phyloP scores from a whole-genome alignment of 306 rosid species.

The Trifolium dubium region DNA sequence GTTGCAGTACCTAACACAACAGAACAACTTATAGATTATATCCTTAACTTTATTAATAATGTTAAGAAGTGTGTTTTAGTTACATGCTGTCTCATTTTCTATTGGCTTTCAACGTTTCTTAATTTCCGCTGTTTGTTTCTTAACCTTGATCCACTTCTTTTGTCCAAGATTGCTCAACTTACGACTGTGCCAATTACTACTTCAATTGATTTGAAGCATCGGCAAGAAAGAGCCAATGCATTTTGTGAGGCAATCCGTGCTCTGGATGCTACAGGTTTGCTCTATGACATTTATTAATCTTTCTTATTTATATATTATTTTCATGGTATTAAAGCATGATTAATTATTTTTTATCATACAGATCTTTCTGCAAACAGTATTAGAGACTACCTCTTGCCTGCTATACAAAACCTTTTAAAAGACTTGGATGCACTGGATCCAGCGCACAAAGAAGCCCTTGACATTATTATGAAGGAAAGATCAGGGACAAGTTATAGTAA shows the following conservation, averaged over 20 bases:
- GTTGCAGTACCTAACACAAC: conserved; percentile 91
- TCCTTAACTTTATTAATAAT: conserved; percentile 54
- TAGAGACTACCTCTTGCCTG: conserved; percentile 71
- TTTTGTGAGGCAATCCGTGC: conserved; percentile 96
- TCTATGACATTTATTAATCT: conserved; percentile 9
- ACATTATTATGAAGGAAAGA: conserved; percentile 86
- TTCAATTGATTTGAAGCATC: conserved; percentile 60
- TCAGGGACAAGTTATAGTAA: conserved; percentile 60
- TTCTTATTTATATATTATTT: conserved; percentile 9
- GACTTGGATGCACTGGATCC: conserved; percentile 89
- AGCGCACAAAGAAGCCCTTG: conserved; percentile 96
- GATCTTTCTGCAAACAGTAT: conserved; percentile 75
- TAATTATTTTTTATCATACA: conserved; percentile 43
- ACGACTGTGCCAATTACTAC: conserved; percentile 52
- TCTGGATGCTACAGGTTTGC: conserved; percentile 88
- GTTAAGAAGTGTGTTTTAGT: conserved; percentile 1
- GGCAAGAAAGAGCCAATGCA: conserved; percentile 78
- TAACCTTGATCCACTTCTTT: conserved; percentile 81
- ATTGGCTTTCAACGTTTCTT: conserved; percentile 29
- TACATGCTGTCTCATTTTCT: conserved; percentile 35
- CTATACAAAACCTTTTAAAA: conserved; percentile 70
- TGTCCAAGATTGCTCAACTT: conserved; percentile 90
- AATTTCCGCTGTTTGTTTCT: conserved; percentile 47
- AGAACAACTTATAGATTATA: conserved; percentile 87
- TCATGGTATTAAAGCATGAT: conserved; percentile 10